phyloP scores from a whole-genome alignment of 1,139 yeast species.

The Suhomyces anneliseae region DNA sequence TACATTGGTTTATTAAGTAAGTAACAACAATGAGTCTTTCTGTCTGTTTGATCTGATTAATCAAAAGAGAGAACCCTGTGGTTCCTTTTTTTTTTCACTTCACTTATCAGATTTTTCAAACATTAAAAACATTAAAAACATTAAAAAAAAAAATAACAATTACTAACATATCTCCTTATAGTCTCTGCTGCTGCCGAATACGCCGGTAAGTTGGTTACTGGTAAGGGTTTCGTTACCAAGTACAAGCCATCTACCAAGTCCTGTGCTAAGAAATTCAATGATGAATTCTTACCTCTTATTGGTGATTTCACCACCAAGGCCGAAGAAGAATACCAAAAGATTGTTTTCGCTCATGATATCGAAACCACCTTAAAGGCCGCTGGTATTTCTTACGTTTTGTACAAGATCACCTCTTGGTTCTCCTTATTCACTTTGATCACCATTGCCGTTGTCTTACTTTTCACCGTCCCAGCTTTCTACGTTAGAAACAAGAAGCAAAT shows the following conservation, averaged over 20 bases:
- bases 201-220: constrained; percentile 62
- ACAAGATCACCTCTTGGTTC: constrained; percentile 74
- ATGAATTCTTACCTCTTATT: constrained; percentile 42
- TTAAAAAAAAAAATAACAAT: too few species aligned
- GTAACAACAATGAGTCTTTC: constrained; percentile 18
- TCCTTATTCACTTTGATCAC: constrained; percentile 69
- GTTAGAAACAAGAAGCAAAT: constrained; percentile 74
- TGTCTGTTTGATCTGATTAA: background rate
- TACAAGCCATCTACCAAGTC: constrained; percentile 52
- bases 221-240: constrained; percentile 70
- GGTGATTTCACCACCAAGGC: constrained; percentile 42
- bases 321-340: constrained; percentile 55
- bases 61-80: background rate
- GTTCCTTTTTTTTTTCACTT: background rate
- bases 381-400: constrained; percentile 60
- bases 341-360: constrained; percentile 66
- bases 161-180: constrained; percentile 3
- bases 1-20: constrained; percentile 48
- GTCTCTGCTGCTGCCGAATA: constrained; percentile 71
- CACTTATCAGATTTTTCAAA: constrained; percentile 12
- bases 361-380: constrained; percentile 75
- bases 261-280: constrained; percentile 42
- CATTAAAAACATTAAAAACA: background rate
- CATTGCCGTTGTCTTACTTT: constrained; percentile 58
- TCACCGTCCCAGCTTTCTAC: constrained; percentile 77